Evolutionary conservation across 78 protist species (phyloP), one percentile per base, ranked within the genome.

Genomic region (Monocercomonoides exilis): DNA sequence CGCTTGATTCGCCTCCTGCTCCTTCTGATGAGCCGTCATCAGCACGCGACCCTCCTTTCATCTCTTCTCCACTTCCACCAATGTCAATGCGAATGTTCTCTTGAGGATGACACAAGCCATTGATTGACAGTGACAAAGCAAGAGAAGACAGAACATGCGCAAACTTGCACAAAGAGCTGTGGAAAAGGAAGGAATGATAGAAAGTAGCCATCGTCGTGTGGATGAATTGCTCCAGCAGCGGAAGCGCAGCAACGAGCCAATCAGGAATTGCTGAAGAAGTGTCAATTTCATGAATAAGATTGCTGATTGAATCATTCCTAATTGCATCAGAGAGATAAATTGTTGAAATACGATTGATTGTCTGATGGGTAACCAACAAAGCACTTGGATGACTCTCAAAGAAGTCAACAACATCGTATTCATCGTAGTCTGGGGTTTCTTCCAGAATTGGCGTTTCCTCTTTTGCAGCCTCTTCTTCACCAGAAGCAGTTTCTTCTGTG

Each of bases 31-130:
- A 11, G 80, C 89, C 93, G 0, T 79, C 85, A n/a, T 85, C 90
- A 29, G 84, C 91, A 5, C 77, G 88, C 0, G 32, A 87, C n/a
- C 80, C 92, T 3, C 45, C 94, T 35, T 87, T 89, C 0, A 84
- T 88, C 64, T 84, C 84, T 3, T 85, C 92, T 29, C 45, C 45
- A 43, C 64, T 3, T 34, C 77, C n/a, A n/a, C 87, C 3, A 32
- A 42, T 2, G 45, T 34, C 2, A 34, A 2, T 21, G 44, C 43
- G 77, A 85, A 43, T 5, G 44, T 79, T 41, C 63, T n/a, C 34
- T 42, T 21, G 70, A 35, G 84, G 77, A 80, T n/a, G n/a, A 21
- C 91, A 89, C 84, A 86, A 89, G 32, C 91, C 91, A 4, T 89
- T 44, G n/a, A n/a, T 81, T 45, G 79, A 2, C 43, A 89, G 87